Percentiles rank a stretch among this genome's conserved stretches.
phyloP scores from a whole-genome alignment of 495 filamentous ascomycete genomes.

The Bombardia bombarda region DNA sequence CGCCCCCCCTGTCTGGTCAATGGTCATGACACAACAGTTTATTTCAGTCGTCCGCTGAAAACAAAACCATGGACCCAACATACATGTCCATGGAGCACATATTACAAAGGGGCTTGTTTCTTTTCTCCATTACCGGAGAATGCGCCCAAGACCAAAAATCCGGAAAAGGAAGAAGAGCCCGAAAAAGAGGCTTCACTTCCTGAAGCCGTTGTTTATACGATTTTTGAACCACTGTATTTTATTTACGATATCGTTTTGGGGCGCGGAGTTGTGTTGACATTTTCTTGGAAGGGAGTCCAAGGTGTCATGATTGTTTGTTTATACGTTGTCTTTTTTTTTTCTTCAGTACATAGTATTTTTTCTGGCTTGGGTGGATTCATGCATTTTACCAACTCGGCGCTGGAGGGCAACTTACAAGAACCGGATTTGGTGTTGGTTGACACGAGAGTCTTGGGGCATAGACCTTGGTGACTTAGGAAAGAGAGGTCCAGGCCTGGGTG shows the following conservation, averaged over 20 bases:
- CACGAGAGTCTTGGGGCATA: neutral
- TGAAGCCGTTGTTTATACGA: neutral
- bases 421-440: conserved; percentile 2
- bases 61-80: too few species aligned
- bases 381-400: conserved; percentile 6
- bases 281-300: neutral
- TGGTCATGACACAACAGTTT: too few species aligned
- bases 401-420: conserved; percentile 1
- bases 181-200: neutral
- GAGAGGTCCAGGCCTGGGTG: too few species aligned
- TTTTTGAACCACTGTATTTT: neutral
- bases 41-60: neutral
- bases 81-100: too few species aligned
- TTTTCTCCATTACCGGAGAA: neutral
- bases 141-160: too few species aligned
- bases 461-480: neutral
- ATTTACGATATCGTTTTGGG: neutral
- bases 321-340: neutral
- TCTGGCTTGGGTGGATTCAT: neutral
- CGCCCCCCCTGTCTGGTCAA: neutral
- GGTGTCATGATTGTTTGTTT: neutral
- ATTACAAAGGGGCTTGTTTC: neutral
- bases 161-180: neutral
- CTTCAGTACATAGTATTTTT: too few species aligned
- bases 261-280: neutral